These are phyloP conservation scores for Backusella psychrophila DNA, from an alignment of 192 early-diverging fungal genomes.

Conservation along the genomic window DNA sequence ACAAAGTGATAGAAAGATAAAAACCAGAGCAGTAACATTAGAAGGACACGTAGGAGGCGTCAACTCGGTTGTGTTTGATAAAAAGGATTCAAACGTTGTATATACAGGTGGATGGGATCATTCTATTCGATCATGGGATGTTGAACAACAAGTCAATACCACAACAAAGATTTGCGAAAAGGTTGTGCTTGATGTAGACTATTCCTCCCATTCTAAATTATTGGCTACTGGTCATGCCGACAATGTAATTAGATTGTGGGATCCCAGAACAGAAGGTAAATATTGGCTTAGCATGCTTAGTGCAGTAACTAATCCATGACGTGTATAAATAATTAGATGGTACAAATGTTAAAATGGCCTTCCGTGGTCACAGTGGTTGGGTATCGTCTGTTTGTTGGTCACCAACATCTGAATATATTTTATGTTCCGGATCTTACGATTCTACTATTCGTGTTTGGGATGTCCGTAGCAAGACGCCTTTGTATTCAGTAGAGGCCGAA, in stretches of 20 bases:
- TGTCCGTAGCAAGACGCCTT: constrained; percentile 79
- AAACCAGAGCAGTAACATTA: constrained; percentile 41
- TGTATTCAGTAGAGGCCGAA: constrained; percentile 69
- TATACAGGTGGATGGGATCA: constrained; percentile 95
- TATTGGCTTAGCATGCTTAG: background rate
- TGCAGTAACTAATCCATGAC: background rate
- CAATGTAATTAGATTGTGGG: constrained; percentile 83
- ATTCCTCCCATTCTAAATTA: constrained; percentile 66
- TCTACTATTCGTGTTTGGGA: constrained; percentile 91
- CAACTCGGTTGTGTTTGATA: constrained; percentile 69
- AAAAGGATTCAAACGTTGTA: constrained; percentile 55
- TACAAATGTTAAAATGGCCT: constrained; percentile 70
- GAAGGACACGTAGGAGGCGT: constrained; percentile 81
- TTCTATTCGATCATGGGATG: constrained; percentile 88
- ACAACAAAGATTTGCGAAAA: constrained; percentile 89
- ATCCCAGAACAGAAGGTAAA: constrained; percentile 71
- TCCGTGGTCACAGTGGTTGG: constrained; percentile 81
- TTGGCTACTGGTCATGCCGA: constrained; percentile 91
- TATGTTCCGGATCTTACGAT: constrained; percentile 89
- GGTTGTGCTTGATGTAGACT: constrained; percentile 71
- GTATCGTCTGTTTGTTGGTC: constrained; percentile 86
- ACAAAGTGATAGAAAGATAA: constrained; percentile 38
- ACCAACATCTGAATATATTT: constrained; percentile 64
- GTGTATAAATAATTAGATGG: constrained; percentile 47
- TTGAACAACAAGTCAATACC: constrained; percentile 70